Conservation (phyloP, 352 stramenopile genomes). For the Thraustotheca clavata region DNA sequence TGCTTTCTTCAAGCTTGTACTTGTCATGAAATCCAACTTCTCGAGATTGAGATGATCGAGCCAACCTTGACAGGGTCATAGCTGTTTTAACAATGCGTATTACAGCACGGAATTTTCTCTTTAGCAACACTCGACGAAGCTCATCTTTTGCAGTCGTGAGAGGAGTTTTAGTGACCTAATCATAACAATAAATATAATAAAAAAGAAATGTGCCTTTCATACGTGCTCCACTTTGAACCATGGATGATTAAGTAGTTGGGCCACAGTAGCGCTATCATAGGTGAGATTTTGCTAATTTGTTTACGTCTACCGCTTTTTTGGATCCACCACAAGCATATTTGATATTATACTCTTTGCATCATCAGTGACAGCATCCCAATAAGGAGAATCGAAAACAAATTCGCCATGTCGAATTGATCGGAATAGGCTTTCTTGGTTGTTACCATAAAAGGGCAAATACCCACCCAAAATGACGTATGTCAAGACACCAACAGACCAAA, state of each 20-base stretch:
- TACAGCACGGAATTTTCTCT: conserved; percentile 88
- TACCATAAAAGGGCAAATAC: conserved; percentile 87
- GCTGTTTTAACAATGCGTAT: conserved; percentile 84
- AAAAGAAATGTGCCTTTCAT: conserved; percentile 39
- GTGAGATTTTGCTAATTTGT: not conserved
- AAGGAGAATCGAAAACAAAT: conserved; percentile 83
- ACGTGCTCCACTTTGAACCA: conserved; percentile 81
- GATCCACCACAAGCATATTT: conserved; percentile 76
- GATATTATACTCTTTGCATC: conserved; percentile 87
- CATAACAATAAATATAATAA: not conserved
- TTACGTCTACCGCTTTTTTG: conserved; percentile 39
- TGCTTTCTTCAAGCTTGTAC: not conserved
- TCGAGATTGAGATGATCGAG: not conserved
- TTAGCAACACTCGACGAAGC: conserved; percentile 89
- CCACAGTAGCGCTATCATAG: conserved; percentile 36
- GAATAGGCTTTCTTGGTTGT: conserved; percentile 90
- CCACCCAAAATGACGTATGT: conserved; percentile 84
- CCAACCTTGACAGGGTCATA: conserved; percentile 36
- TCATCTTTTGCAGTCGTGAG: conserved; percentile 81
- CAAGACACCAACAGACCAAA: conserved; percentile 81
- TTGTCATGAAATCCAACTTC: not conserved
- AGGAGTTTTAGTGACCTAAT: conserved; percentile 30
- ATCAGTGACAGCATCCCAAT: conserved; percentile 84
- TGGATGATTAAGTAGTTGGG: conserved; percentile 53
- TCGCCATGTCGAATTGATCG: conserved; percentile 78